Evolutionary conservation across 2,329 filamentous ascomycete genomes (phyloP).

Genomic region (Colletotrichum cordylinicola): DNA sequence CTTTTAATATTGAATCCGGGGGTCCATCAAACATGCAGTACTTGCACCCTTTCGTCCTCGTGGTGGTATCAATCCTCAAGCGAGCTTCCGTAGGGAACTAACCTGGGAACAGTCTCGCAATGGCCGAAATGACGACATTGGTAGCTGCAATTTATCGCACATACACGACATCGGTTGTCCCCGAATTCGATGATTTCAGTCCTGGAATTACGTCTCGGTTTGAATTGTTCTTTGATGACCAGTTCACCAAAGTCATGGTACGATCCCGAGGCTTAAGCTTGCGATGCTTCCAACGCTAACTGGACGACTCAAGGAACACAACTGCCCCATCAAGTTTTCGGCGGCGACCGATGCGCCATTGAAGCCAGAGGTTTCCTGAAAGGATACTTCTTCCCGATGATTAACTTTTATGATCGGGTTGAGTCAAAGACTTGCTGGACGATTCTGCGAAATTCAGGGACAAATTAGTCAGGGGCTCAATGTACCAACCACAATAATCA

Average conservation of each 20-base stretch:
- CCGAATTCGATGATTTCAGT: not conserved
- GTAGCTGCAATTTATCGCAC: not conserved
- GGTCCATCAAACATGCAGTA: too few relatives aligned
- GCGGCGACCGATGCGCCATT: not conserved
- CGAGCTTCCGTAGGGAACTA: not conserved
- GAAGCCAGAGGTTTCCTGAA: fast-evolving
- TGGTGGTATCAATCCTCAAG: not conserved
- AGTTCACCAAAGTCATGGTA: not conserved
- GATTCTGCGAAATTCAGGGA: too few relatives aligned
- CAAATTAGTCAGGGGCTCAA: not conserved
- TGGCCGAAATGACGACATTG: not conserved
- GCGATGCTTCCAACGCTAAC: not conserved
- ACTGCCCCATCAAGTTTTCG: not conserved
- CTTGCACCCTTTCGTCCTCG: not conserved
- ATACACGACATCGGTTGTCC: not conserved
- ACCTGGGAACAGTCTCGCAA: not conserved
- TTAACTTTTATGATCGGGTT: not conserved
- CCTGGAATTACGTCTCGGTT: not conserved
- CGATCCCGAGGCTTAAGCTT: not conserved
- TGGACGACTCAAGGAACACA: not conserved
- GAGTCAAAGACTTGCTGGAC: not conserved
- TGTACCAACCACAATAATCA: not conserved
- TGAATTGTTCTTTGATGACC: not conserved
- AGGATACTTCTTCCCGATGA: fast-evolving
- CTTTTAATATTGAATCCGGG: not conserved